Evolutionary conservation across 441 rosid genomes (phyloP), one percentile per base, ranked within the genome.

Genomic region (Breynia disticha): DNA sequence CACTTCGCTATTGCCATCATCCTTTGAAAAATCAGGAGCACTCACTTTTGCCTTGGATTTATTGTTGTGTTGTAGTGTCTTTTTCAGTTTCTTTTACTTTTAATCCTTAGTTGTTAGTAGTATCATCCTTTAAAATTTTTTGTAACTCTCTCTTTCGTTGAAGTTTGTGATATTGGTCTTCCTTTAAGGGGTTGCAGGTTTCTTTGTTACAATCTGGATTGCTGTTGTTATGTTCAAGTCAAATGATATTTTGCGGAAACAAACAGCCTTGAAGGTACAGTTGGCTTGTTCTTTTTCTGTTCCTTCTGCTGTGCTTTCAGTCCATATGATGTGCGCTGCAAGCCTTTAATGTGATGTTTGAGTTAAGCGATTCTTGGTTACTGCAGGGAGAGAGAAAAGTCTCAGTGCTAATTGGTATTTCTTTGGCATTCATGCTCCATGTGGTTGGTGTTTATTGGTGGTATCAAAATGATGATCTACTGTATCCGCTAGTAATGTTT

Each of bases 161-260:
- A 10, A 47, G 20, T 47, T 19, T 9, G 35, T 28, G 4, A 28
- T 28, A 28, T 28, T 28, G 35, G 1, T 28, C 8, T 28, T 59
- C 68, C 55, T 71, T 35, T 54, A 66, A 59, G 73, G 62, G 50
- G 41, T 76, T 62, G 16, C 77, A 84, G 93, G 93, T 63, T 81
- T 84, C 81, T 82, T 84, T 64, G 81, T 84, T 50, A 74, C 88
- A 18, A 78, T 84, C 54, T 84, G 93, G 93, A 82, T 82, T 70
- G 80, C 84, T 15, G 81, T 83, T 47, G 86, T 84, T 60, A 74
- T 84, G 81, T 81, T 77, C 73, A 84, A 84, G 72, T 84, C 93
- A 45, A 84, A 84, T 74, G 88, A 81, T 64, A 76, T 84, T 50
- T 66, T 84, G 47, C 64, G 79, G 61, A 84, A 84, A 64, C 88